Evolutionary conservation across 495 filamentous ascomycete genomes (phyloP), one percentile per base, ranked within the genome.

Genomic region (Podospora australis): DNA sequence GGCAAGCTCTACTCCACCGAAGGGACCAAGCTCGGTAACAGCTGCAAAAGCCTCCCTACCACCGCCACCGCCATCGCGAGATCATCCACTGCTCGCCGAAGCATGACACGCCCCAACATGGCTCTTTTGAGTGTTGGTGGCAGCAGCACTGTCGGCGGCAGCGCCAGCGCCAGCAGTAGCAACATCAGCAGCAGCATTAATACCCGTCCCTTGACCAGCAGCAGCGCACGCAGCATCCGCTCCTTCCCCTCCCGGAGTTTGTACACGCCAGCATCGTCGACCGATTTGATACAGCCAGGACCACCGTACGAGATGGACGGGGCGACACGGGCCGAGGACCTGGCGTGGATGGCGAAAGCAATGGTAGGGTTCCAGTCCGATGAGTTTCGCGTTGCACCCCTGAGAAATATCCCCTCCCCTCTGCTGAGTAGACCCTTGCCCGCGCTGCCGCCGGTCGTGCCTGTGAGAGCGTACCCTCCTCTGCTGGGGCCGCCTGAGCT

Each of bases 281-380:
- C 14, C 13, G 44, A 36, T 23, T 28, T 23, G 7, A n/a, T 24
- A 3, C 19, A 23, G 3, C 8, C 5, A 13, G 20, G 13, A 4
- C 10, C 4, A 40, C 14, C 6, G 19, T 5, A 21, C 19, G 40
- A 43, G 40, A 2, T 43, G 40, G 40, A 43, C 28, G 40, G 21
- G 45, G 40, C 40, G 20, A 43, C 40, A 23, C 25, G 40, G 22
- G 40, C 40, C 22, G 49, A 41, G 7, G 56, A 60, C 23, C 13
- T 54, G 48, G 55, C 54, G 28, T 63, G 60, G 60, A 59, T 64
- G 58, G 48, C 50, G 17, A 52, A 43, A 42, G 58, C 58, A 2
- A 52, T 64, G 58, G 52, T 56, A 36, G 28, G 55, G 49, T n/a
- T 30, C 25, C 4, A 22, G 22, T 34, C 29, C 26, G 17, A 34